phyloP scores from a whole-genome alignment of 2,329 filamentous ascomycete genomes.

The Penicillium rolfsii region DNA sequence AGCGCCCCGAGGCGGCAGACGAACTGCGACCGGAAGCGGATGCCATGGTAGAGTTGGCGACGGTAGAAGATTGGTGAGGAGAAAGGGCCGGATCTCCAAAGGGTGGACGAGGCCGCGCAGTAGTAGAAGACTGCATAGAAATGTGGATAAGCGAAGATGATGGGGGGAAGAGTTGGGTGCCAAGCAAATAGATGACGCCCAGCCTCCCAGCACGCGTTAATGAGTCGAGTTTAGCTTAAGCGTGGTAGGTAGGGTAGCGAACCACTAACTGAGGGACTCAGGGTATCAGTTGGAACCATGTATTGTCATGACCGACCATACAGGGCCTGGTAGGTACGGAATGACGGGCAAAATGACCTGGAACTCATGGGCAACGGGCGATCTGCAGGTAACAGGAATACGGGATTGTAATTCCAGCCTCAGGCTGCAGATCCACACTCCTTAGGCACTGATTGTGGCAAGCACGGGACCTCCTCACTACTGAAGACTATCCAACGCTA shows the following conservation, averaged over 20 bases:
- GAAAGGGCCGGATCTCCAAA: conserved; percentile 61
- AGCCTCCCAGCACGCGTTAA: conserved; percentile 15
- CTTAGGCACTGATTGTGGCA: not conserved
- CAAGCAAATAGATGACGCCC: conserved; percentile 21
- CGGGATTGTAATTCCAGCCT: not conserved
- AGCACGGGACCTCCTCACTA: not conserved
- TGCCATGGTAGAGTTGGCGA: conserved; percentile 47
- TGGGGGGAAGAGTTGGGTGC: conserved; percentile 12
- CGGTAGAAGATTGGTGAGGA: not conserved
- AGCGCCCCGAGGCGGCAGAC: conserved; percentile 66
- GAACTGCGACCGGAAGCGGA: conserved; percentile 67
- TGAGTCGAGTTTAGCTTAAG: not conserved
- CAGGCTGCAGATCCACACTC: not conserved
- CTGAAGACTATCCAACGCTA: too few relatives aligned
- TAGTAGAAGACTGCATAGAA: conserved; percentile 39
- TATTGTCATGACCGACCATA: not conserved
- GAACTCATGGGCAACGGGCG: not conserved
- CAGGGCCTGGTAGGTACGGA: not conserved
- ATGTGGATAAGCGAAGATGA: conserved; percentile 15
- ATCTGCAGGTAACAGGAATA: not conserved
- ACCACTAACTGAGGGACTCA: not conserved
- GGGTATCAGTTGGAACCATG: not conserved
- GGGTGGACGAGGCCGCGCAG: conserved; percentile 51
- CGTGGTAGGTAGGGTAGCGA: conserved; percentile 2
- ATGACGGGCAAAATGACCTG: not conserved